phyloP scores from a whole-genome alignment of 2,329 filamentous ascomycete species.

The Geosmithia putterillii region DNA sequence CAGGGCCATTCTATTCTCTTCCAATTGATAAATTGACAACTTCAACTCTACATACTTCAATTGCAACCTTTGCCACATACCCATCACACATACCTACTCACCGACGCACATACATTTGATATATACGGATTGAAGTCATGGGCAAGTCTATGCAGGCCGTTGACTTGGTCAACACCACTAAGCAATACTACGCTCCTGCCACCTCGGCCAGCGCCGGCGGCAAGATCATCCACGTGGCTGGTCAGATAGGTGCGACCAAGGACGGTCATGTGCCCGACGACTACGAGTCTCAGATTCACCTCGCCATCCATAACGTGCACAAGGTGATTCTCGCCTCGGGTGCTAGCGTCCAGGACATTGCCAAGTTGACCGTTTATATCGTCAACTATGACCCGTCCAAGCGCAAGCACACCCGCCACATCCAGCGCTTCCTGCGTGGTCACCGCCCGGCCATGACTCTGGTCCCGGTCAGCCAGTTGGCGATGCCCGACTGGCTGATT shows the following conservation, averaged over 20 bases:
- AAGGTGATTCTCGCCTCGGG: slow-evolving; percentile 21
- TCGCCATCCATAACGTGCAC: slow-evolving; percentile 23
- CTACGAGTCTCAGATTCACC: slow-evolving; percentile 27
- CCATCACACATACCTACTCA: neutral
- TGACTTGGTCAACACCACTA: slow-evolving; percentile 7
- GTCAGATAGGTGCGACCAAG: slow-evolving; percentile 19
- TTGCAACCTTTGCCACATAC: too few relatives aligned
- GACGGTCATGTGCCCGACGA: slow-evolving; percentile 18
- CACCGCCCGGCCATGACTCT: slow-evolving; percentile 29
- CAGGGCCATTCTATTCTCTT: too few relatives aligned
- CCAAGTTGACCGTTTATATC: slow-evolving; percentile 28
- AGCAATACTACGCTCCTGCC: slow-evolving; percentile 10
- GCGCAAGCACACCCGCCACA: slow-evolving; percentile 20
- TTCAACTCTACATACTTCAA: too few relatives aligned
- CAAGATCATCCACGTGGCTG: slow-evolving; percentile 16
- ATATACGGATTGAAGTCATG: neutral
- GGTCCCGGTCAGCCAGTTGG: slow-evolving; percentile 26
- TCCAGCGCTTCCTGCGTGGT: slow-evolving; percentile 21
- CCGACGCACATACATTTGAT: neutral
- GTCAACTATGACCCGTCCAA: slow-evolving; percentile 26
- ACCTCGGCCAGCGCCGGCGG: slow-evolving; percentile 5
- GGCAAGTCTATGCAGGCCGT: slow-evolving; percentile 1
- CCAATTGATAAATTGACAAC: too few relatives aligned
- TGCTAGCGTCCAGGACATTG: slow-evolving; percentile 20
- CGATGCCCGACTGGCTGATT: slow-evolving; percentile 23